Percentiles rank a stretch among this genome's conserved stretches.
Evolutionary conservation across 169 alveolate species (phyloP).

Genomic region (Plasmodium blacklocki): DNA sequence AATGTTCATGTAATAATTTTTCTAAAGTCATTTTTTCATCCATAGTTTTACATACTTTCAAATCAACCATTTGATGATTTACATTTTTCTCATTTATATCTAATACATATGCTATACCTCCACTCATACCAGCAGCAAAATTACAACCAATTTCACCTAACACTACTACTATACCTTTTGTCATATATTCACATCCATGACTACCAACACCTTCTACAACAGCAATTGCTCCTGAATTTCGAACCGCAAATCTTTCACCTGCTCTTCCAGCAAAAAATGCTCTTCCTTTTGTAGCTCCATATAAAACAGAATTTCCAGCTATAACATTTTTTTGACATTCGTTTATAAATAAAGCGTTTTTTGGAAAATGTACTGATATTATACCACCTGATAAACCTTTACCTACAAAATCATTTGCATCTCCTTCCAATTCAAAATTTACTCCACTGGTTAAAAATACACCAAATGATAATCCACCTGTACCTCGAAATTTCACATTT

Average conservation of each 20-base stretch:
- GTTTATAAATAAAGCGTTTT: slow-evolving; percentile 53
- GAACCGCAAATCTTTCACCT: slow-evolving; percentile 87
- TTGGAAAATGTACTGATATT: slow-evolving; percentile 81
- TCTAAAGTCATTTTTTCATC: slow-evolving; percentile 79
- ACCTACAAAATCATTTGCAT: slow-evolving; percentile 86
- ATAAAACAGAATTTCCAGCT: slow-evolving; percentile 86
- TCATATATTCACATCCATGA: slow-evolving; percentile 91
- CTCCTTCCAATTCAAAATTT: slow-evolving; percentile 86
- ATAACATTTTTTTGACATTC: slow-evolving; percentile 80
- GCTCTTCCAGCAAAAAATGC: slow-evolving; percentile 88
- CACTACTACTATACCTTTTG: slow-evolving; percentile 87
- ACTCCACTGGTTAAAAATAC: slow-evolving; percentile 82
- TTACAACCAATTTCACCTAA: slow-evolving; percentile 86
- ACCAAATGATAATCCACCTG: slow-evolving; percentile 85
- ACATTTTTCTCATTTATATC: slow-evolving; percentile 77
- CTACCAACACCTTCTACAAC: slow-evolving; percentile 89
- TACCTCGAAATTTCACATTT: slow-evolving; percentile 79
- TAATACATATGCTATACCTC: slow-evolving; percentile 85
- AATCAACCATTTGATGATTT: slow-evolving; percentile 79
- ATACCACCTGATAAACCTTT: slow-evolving; percentile 88
- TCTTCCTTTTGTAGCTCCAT: slow-evolving; percentile 88
- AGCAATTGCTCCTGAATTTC: slow-evolving; percentile 88
- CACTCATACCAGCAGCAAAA: slow-evolving; percentile 91
- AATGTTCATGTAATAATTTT: slow-evolving; percentile 77
- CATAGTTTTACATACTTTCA: slow-evolving; percentile 77